Percentiles rank a stretch among this genome's conserved stretches.
Conservation (phyloP, 176 grass and related monocot genomes). For the Ensete ventricosum region DNA sequence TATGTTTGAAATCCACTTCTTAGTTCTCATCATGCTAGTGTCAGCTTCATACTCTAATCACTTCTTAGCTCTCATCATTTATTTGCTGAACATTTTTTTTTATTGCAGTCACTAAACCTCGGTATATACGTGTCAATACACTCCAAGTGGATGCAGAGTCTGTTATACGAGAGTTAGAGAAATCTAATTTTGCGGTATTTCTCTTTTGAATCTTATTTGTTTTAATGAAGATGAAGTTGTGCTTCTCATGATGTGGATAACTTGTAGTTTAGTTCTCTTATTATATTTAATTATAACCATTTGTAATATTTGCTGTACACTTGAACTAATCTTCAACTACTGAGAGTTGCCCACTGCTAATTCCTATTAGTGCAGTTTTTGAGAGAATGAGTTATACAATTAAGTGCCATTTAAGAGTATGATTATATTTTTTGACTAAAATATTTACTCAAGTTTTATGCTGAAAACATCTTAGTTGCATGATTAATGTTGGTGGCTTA, state of each 20-base stretch:
- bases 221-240: neutral
- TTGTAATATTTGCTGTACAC: neutral
- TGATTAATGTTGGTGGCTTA: no score
- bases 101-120: conserved; percentile 58
- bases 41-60: neutral
- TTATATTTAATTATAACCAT: conserved; percentile 8
- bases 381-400: no score
- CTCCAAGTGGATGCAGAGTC: conserved; percentile 53
- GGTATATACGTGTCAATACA: conserved; percentile 79
- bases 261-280: neutral
- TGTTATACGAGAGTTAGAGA: conserved; percentile 60
- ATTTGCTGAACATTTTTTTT: conserved; percentile 13
- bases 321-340: neutral
- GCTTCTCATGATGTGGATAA: neutral
- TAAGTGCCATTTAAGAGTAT: no score
- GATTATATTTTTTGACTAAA: no score
- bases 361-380: no score
- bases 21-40: neutral
- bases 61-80: neutral
- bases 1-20: neutral
- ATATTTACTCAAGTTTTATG: no score
- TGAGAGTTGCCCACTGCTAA: no score
- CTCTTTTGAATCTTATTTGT: neutral
- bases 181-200: conserved; percentile 42
- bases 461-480: no score